phyloP scores from a whole-genome alignment of 768 basidiomycete species.

The Kockovaella imperatae region DNA sequence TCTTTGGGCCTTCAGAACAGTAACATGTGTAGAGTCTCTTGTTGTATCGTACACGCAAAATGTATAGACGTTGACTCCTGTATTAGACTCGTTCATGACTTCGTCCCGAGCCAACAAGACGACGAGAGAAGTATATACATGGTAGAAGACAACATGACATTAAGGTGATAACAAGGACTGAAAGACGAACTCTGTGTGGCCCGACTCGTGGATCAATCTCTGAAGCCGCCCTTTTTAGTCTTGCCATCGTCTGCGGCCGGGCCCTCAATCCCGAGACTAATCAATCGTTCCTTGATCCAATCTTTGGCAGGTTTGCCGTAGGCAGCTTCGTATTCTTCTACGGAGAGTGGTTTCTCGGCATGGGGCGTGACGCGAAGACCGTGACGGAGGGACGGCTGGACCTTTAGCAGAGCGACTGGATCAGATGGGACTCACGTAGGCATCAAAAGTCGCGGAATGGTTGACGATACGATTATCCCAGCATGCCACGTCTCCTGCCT shows the following conservation, averaged over 20 bases:
- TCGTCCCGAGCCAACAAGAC: too few relatives aligned
- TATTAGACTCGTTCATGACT: too few relatives aligned
- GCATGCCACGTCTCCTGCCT: conserved; percentile 66
- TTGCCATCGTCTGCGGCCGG: conserved; percentile 32
- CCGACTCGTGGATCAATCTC: conserved; percentile 25
- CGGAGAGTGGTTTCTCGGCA: conserved; percentile 68
- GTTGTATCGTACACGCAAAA: too few relatives aligned
- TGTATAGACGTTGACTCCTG: too few relatives aligned
- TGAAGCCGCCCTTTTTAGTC: conserved; percentile 36
- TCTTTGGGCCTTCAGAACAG: too few relatives aligned
- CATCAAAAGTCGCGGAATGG: conserved; percentile 75
- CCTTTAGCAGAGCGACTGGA: not conserved
- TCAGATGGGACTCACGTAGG: conserved; percentile 47
- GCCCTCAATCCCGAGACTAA: conserved; percentile 52
- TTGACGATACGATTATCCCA: conserved; percentile 77
- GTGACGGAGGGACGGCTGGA: conserved; percentile 53
- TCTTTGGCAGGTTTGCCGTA: conserved; percentile 66
- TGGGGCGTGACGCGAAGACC: conserved; percentile 74
- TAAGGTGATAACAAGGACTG: not conserved
- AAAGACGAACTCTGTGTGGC: not conserved
- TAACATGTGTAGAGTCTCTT: too few relatives aligned
- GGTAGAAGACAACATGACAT: too few relatives aligned
- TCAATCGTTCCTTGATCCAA: conserved; percentile 64
- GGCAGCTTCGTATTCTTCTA: conserved; percentile 56
- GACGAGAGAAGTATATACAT: too few relatives aligned